A percentile compares a stretch with the other conserved stretches of the same genome.
phyloP scores from a whole-genome alignment of 495 filamentous ascomycete genomes.

The Rusavskia elegans region DNA sequence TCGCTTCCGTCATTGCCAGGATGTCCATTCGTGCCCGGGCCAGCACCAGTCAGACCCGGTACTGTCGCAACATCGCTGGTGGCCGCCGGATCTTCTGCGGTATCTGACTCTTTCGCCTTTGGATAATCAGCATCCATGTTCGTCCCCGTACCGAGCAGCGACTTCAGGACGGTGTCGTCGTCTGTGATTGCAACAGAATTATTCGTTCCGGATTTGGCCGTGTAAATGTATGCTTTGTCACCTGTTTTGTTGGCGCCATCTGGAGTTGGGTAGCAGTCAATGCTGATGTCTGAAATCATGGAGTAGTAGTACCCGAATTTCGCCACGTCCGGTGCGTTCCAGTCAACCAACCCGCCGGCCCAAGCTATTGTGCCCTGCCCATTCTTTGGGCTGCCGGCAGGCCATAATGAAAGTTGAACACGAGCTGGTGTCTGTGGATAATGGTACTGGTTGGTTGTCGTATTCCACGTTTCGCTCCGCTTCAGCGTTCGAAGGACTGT shows the following conservation, averaged over 20 bases:
- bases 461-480: conserved; percentile 68
- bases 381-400: conserved; percentile 67
- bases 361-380: conserved; percentile 74
- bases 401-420: conserved; percentile 91
- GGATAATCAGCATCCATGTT: conserved; percentile 42
- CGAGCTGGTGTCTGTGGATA: conserved; percentile 91
- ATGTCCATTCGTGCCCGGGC: conserved; percentile 20
- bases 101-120: conserved; percentile 5
- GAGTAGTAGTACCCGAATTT: conserved; percentile 80
- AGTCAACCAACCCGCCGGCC: conserved; percentile 83
- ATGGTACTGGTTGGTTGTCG: conserved; percentile 62
- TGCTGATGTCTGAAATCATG: conserved; percentile 54
- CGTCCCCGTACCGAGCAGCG: conserved; percentile 59
- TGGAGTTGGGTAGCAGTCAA: conserved; percentile 72
- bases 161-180: conserved; percentile 62
- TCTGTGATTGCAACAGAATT: conserved; percentile 58
- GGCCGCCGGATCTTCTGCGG: conserved; percentile 9
- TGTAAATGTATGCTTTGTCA: conserved; percentile 60
- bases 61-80: conserved; percentile 22
- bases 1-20: conserved; percentile 8
- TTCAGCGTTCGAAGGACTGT: conserved; percentile 54
- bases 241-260: conserved; percentile 42
- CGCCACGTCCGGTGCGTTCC: conserved; percentile 70
- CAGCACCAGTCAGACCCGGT: conserved; percentile 24
- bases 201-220: conserved; percentile 46